phyloP scores from a whole-genome alignment of 2,329 filamentous ascomycete genomes.

The Paracoccidioides brasiliensis region DNA sequence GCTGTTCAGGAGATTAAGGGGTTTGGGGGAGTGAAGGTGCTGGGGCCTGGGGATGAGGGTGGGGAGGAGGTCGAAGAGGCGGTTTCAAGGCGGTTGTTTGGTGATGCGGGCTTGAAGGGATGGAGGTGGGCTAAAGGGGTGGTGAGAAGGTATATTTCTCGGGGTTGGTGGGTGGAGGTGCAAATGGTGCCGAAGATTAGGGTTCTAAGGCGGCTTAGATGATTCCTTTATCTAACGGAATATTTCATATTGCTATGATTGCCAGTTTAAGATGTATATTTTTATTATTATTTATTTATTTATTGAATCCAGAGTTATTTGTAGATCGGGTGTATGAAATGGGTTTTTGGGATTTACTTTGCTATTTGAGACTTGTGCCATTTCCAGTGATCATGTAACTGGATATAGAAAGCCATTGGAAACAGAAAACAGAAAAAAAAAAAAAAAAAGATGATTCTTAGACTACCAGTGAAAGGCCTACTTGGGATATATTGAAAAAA shows the following conservation, averaged over 20 bases:
- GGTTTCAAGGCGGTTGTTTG: conserved; percentile 22
- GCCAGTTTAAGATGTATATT: background rate
- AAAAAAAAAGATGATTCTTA: no score
- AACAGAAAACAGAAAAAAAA: no score
- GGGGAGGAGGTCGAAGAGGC: conserved; percentile 21
- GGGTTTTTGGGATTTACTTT: no score
- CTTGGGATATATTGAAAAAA: background rate
- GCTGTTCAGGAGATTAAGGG: conserved; percentile 38
- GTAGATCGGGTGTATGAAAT: no score
- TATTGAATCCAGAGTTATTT: no score
- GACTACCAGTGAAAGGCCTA: background rate
- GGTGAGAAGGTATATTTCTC: conserved; percentile 22
- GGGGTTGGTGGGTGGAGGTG: conserved; percentile 44
- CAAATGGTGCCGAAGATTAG: conserved; percentile 41
- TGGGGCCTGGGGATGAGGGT: conserved; percentile 31
- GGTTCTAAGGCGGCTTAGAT: conserved; percentile 31
- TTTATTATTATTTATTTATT: no score
- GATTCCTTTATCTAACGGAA: background rate
- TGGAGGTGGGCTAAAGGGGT: conserved; percentile 18
- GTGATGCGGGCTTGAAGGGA: conserved; percentile 18
- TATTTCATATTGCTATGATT: background rate
- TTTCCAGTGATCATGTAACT: background rate
- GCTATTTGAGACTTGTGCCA: no score
- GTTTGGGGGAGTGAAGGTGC: conserved; percentile 37
- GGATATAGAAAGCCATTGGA: background rate